Evolutionary conservation across 139 green algal species (phyloP), one percentile per base, ranked within the genome.

Genomic region (Pseudopediastrum boryanum): DNA sequence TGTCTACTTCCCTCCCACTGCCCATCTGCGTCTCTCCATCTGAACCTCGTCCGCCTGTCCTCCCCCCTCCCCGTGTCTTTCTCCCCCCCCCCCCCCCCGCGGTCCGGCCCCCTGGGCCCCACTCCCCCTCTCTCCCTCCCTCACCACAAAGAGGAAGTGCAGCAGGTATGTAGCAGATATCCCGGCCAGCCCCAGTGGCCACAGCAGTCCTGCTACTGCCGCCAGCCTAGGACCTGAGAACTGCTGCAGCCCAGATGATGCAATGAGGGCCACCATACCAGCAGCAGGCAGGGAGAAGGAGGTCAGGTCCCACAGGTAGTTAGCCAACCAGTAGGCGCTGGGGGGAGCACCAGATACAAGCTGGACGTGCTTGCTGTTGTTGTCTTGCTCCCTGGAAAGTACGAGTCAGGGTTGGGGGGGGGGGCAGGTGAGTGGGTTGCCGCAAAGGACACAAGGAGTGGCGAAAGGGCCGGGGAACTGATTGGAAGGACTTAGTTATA

Each of bases 121-220:
- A n/a, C n/a, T n/a, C n/a, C n/a, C n/a, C n/a, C n/a, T n/a, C n/a
- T n/a, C n/a, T n/a, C n/a, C n/a, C n/a, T n/a, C 12, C 6, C 82
- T 21, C 70, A 93, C 91, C 79, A 67, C 48, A 80, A 94, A 95
- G 4, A 77, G 51, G 8, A 88, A 86, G 65, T 90, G 85, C 25
- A 88, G 66, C 25, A 91, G 62, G 85, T 94, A 94, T 13, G 92
- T 94, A 9, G 88, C 61, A 12, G 76, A 75, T n/a, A 94, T 69
- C 9, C 78, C 84, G 0, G 90, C 85, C 0, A 65, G 41, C 0
- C 85, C 88, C 43, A 91, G 89, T 1, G 59, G 71, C 54, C 46
- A 66, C 59, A 95, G 84, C 79, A 95, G 81, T 27, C 48, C 77
- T 2, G 67, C 80, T 9, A 86, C 44, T 0, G 90, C 90, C 0